Evolutionary conservation across 345 rosid species (phyloP).

Genomic region (Brassica juncea): DNA sequence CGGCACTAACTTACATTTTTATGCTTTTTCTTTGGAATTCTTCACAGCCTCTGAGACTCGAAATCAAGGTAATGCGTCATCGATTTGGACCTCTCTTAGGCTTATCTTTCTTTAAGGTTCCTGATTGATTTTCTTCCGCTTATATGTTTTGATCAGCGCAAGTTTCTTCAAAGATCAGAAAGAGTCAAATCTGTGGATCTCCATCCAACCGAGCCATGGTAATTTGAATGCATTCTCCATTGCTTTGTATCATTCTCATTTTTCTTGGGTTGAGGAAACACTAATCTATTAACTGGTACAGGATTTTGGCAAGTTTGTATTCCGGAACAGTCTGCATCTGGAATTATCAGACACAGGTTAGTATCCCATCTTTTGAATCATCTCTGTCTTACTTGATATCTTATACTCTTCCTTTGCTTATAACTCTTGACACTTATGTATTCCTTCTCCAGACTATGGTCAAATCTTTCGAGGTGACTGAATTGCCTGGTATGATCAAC

Average conservation of each 20-base stretch:
- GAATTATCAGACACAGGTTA: slow-evolving; percentile 86
- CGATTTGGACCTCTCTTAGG: background rate
- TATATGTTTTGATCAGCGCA: slow-evolving; percentile 46
- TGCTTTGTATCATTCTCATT: slow-evolving; percentile 4
- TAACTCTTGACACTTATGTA: background rate
- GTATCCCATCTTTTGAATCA: slow-evolving; percentile 1
- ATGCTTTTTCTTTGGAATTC: slow-evolving; percentile 8
- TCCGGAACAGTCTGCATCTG: slow-evolving; percentile 67
- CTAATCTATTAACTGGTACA: slow-evolving; percentile 26
- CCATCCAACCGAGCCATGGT: slow-evolving; percentile 77
- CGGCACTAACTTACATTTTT: slow-evolving; percentile 22
- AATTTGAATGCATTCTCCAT: background rate
- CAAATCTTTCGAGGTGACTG: slow-evolving; percentile 83
- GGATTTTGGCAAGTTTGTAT: slow-evolving; percentile 65
- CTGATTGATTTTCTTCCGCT: background rate
- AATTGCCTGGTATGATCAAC: slow-evolving; percentile 69
- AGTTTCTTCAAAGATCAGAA: slow-evolving; percentile 54
- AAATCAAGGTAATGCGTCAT: slow-evolving; percentile 44
- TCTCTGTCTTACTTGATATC: background rate
- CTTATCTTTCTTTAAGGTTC: background rate
- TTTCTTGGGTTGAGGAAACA: background rate
- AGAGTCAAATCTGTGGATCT: slow-evolving; percentile 68
- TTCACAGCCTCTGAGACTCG: slow-evolving; percentile 51
- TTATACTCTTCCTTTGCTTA: slow-evolving; percentile 5
- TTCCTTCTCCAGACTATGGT: slow-evolving; percentile 58